Conservation (phyloP, 371 early-diverging fungal species). For the Capillidium heterosporum region DNA sequence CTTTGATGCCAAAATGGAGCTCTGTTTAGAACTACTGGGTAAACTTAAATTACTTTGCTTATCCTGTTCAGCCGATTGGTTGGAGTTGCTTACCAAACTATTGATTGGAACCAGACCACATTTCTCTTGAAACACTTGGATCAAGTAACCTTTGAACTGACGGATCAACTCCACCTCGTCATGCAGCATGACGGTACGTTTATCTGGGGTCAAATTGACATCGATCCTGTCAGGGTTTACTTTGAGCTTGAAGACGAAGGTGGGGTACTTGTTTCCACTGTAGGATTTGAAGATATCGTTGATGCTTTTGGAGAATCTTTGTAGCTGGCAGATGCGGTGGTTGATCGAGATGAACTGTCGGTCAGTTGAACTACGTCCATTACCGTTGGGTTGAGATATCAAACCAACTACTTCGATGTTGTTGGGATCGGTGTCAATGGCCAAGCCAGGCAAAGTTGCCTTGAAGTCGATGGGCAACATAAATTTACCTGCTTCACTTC, state of each 20-base stretch:
- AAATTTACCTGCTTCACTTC: not conserved
- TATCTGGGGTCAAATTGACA: conserved; percentile 91
- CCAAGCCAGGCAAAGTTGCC: too few relatives aligned
- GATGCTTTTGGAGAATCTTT: conserved; percentile 46
- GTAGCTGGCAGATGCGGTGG: conserved; percentile 67
- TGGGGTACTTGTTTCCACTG: conserved; percentile 55
- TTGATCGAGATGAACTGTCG: conserved; percentile 79
- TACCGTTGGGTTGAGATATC: conserved; percentile 14
- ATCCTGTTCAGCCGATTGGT: not conserved
- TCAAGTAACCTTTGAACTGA: conserved; percentile 21
- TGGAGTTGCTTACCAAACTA: not conserved
- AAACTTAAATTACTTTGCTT: not conserved
- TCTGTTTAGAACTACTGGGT: not conserved
- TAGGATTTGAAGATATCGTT: conserved; percentile 62
- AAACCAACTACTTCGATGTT: too few relatives aligned
- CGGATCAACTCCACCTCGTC: conserved; percentile 40
- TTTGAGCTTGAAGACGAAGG: conserved; percentile 48
- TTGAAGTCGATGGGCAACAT: too few relatives aligned
- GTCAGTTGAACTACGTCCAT: conserved; percentile 64
- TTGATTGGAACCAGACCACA: conserved; percentile 9
- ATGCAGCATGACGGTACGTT: conserved; percentile 71
- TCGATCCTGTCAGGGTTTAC: conserved; percentile 45
- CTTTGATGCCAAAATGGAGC: not conserved
- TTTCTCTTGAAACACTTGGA: conserved; percentile 29
- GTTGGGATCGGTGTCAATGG: too few relatives aligned